A percentile compares a stretch with the other conserved stretches of the same genome.
phyloP scores from a whole-genome alignment of 768 basidiomycete species.

The Leccinum rimulosum region DNA sequence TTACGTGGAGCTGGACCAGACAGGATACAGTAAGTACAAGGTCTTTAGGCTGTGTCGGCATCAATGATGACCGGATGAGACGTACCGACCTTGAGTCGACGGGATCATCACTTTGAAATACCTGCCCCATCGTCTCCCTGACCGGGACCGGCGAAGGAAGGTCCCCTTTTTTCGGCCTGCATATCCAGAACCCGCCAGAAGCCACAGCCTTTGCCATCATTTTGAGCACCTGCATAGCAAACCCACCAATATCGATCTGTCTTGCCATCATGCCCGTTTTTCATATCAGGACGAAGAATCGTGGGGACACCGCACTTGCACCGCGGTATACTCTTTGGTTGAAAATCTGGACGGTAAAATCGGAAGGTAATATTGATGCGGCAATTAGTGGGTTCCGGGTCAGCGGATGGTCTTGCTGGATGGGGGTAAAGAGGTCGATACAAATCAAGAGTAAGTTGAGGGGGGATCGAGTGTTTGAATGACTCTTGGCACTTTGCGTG shows the following conservation, averaged over 20 bases:
- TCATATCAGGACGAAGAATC: constrained; percentile 77
- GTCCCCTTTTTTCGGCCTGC: constrained; percentile 61
- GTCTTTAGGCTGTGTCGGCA: constrained; percentile 1
- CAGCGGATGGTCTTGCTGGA: constrained; percentile 15
- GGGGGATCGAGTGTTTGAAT: constrained; percentile 79
- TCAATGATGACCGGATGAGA: not conserved
- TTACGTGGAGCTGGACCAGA: not conserved
- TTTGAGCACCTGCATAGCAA: constrained; percentile 78
- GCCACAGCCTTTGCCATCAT: constrained; percentile 78
- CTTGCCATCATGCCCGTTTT: constrained; percentile 54
- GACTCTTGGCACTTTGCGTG: constrained; percentile 80
- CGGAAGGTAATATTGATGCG: constrained; percentile 87
- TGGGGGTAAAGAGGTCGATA: constrained; percentile 59
- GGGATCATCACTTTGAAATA: not conserved
- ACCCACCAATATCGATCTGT: constrained; percentile 69
- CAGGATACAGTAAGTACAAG: not conserved
- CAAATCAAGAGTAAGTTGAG: constrained; percentile 67
- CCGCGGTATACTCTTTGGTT: constrained; percentile 58
- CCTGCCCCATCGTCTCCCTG: not conserved
- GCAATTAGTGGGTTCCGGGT: constrained; percentile 52
- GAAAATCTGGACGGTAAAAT: constrained; percentile 82
- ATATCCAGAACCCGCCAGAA: constrained; percentile 76
- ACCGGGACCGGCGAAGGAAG: constrained; percentile 32
- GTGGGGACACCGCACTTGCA: constrained; percentile 75
- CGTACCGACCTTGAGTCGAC: constrained; percentile 6